phyloP scores from a whole-genome alignment of 305 asterid genomes.

The Fraxinus xanthoxyloides region DNA sequence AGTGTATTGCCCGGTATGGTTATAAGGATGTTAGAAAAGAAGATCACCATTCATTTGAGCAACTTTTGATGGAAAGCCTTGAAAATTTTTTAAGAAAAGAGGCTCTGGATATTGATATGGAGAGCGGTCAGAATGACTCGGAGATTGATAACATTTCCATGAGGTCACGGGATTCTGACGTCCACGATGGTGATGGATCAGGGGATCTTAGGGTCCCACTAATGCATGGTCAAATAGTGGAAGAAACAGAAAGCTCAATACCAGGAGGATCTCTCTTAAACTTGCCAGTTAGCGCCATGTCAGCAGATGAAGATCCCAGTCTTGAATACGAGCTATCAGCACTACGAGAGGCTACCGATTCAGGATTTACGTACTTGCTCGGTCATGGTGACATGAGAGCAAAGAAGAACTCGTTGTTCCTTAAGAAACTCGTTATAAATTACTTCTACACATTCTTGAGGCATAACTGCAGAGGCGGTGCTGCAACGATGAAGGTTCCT shows the following conservation, averaged over 20 bases:
- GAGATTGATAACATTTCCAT: slow-evolving; percentile 48
- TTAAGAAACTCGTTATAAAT: slow-evolving; percentile 76
- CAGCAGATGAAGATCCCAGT: slow-evolving; percentile 68
- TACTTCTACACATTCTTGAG: slow-evolving; percentile 88
- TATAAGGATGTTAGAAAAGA: slow-evolving; percentile 88
- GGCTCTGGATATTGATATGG: slow-evolving; percentile 69
- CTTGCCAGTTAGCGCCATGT: slow-evolving; percentile 61
- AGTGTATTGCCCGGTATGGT: slow-evolving; percentile 89
- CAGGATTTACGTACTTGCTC: slow-evolving; percentile 83
- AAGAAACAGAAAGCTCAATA: slow-evolving; percentile 30
- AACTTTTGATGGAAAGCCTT: slow-evolving; percentile 71
- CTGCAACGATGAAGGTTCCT: slow-evolving; percentile 90
- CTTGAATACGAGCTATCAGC: slow-evolving; percentile 88
- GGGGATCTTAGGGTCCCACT: slow-evolving; percentile 57
- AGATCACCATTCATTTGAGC: slow-evolving; percentile 81
- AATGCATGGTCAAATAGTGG: slow-evolving; percentile 41
- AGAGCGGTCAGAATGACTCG: slow-evolving; percentile 29
- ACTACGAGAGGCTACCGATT: slow-evolving; percentile 65
- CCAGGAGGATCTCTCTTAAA: slow-evolving; percentile 22
- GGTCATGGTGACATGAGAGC: slow-evolving; percentile 90
- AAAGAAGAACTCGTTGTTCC: slow-evolving; percentile 65
- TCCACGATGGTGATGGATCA: slow-evolving; percentile 35
- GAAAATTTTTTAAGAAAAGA: slow-evolving; percentile 74
- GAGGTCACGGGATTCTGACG: slow-evolving; percentile 40
- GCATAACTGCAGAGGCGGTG: slow-evolving; percentile 91